Evolutionary conservation across 179 eudicot species (phyloP).

Genomic region (Spinacia oleracea): DNA sequence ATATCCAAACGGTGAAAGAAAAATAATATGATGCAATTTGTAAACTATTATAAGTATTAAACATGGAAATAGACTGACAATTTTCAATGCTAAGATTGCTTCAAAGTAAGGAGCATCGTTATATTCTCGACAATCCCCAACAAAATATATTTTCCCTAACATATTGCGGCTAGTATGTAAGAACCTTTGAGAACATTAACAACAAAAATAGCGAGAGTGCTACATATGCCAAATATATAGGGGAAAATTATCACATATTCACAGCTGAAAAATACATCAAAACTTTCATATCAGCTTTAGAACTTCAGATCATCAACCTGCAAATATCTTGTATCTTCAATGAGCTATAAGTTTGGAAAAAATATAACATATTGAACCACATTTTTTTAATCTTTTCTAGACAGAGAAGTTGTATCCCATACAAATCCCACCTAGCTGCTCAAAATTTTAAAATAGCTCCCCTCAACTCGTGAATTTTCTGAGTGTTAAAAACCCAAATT

Average conservation of each 20-base stretch:
- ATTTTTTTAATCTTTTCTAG: too few relatives aligned
- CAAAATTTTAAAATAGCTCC: background rate
- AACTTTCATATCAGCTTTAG: too few relatives aligned
- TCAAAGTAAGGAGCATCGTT: constrained; percentile 98
- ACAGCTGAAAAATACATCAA: background rate
- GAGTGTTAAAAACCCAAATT: background rate
- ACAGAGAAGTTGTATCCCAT: too few relatives aligned
- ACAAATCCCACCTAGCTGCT: background rate
- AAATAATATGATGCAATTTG: background rate
- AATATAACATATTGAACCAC: too few relatives aligned
- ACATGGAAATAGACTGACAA: constrained; percentile 54
- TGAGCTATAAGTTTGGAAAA: too few relatives aligned
- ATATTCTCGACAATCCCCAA: constrained; percentile 98
- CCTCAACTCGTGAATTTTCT: background rate
- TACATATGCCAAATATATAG: background rate
- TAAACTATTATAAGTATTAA: background rate
- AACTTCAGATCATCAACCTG: too few relatives aligned
- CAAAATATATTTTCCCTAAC: constrained; percentile 92
- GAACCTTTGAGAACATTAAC: background rate
- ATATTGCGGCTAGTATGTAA: constrained; percentile 14
- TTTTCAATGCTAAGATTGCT: constrained; percentile 92
- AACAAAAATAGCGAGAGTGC: background rate
- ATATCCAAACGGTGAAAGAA: constrained; percentile 1
- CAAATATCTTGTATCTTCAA: too few relatives aligned
- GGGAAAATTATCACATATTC: background rate